A percentile compares a stretch with the other conserved stretches of the same genome.
phyloP scores from a whole-genome alignment of 2,329 filamentous ascomycete genomes.

The Bipolaris sorokiniana region DNA sequence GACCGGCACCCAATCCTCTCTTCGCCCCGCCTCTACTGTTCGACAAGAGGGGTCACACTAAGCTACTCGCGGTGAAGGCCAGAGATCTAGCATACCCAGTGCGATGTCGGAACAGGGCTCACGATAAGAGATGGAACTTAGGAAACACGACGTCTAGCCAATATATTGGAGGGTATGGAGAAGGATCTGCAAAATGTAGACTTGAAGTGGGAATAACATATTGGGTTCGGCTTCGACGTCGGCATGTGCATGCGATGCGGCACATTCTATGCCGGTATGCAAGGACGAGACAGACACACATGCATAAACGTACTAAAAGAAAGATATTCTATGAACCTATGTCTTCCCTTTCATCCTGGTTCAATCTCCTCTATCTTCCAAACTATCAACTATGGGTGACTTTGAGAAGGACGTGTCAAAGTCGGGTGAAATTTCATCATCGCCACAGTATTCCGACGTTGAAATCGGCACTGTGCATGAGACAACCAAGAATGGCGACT shows the following conservation, averaged over 20 bases:
- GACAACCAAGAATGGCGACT: constrained; percentile 26
- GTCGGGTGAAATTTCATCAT: constrained; percentile 1
- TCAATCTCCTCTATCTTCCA: neutral
- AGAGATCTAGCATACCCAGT: constrained; percentile 3
- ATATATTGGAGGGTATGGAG: neutral
- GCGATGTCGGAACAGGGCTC: constrained; percentile 6
- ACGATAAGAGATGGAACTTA: constrained; percentile 5
- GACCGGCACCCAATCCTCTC: neutral
- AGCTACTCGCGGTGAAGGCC: neutral
- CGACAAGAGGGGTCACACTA: constrained; percentile 1
- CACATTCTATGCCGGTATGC: neutral
- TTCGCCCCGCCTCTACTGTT: neutral
- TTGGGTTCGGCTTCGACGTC: constrained; percentile 1
- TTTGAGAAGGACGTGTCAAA: constrained; percentile 7
- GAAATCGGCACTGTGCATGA: constrained; percentile 20
- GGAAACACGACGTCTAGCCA: neutral
- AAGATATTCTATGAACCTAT: neutral
- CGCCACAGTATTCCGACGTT: constrained; percentile 10
- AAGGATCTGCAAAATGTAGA: constrained; percentile 3
- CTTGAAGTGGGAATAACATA: neutral
- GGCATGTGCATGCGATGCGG: constrained; percentile 7
- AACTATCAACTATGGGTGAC: neutral
- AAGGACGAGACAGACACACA: neutral
- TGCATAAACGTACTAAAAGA: neutral
- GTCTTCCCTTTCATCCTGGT: neutral